Base-by-base conservation (phyloP, 164 flowering plant species). In the Magnolia changhungtana region DNA sequence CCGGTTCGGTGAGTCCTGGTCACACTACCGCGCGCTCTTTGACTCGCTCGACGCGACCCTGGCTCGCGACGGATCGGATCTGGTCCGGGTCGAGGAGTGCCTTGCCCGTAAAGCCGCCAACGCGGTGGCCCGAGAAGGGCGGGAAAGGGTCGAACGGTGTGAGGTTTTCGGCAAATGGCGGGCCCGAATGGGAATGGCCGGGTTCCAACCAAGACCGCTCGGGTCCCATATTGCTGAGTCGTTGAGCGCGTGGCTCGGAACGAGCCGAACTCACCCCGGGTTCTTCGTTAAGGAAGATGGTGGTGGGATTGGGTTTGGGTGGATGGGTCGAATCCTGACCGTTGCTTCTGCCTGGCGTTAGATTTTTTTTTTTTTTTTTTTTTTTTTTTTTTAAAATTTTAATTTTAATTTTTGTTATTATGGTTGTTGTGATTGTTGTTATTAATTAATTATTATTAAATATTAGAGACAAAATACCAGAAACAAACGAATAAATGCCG, bases 141-240 rank as follows among this genome's bases (percentile, higher is more conserved):
- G 84, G 76, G 92, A 95, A 8, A 92, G 98, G 0, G 87, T 93
- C 23, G 98, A 93, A 52, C 82, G 98, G 78, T 91, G 93, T 85
- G 98, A 95, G 79, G 89, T 93, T 71, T 89, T 87, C 58, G 98
- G 98, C 20, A 95, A 95, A 87, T 95, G 98, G 98, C 84, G 97
- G 80, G 94, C 98, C 76, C 80, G 98, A 74, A 86, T 95, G 92
- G 79, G 91, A 7, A 95, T 95, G 98, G 98, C 98, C 58, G 98
- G 98, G 83, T 92, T 95, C 82, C 76, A 78, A 81, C 49, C 83
- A 61, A 80, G 71, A 50, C 88, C 85, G 10, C 45, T 90, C 83
- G 77, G 91, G 74, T 89, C 79, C 75, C 78, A 63, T 58, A 79
- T 90, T 0, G 83, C 86, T 11, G 92, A 90, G 71, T 84, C 86